These are phyloP conservation scores for Metarhizium album DNA, from an alignment of 2,329 filamentous ascomycete species.

Conservation along the genomic window DNA sequence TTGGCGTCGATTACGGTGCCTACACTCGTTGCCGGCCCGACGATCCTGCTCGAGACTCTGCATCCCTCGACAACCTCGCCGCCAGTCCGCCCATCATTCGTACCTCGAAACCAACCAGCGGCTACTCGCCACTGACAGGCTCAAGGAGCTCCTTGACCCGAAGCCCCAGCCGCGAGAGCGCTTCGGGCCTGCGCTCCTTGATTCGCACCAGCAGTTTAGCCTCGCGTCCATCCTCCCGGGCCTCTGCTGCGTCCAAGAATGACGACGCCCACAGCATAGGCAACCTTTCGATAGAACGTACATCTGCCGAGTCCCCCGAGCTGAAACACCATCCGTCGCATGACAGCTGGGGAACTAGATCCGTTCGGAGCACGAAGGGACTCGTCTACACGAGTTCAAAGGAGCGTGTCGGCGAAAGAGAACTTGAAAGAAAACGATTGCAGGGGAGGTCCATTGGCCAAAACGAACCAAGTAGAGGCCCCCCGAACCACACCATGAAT, in stretches of 20 bases:
- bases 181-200: constrained; percentile 48
- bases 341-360: constrained; percentile 53
- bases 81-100: constrained; percentile 62
- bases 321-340: constrained; percentile 42
- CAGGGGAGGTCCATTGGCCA: constrained; percentile 20
- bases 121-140: constrained; percentile 60
- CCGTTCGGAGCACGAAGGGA: constrained; percentile 41
- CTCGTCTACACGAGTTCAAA: constrained; percentile 66
- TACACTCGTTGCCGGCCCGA: constrained; percentile 43
- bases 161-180: constrained; percentile 37
- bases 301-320: constrained; percentile 35
- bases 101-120: constrained; percentile 72
- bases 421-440: constrained; percentile 49
- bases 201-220: constrained; percentile 35
- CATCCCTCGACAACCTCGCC: constrained; percentile 47
- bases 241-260: constrained; percentile 43
- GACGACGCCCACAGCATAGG: constrained; percentile 53
- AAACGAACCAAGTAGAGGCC: constrained; percentile 7
- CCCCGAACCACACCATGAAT: constrained; percentile 19
- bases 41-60: constrained; percentile 33
- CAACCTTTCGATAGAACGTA: constrained; percentile 52
- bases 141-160: constrained; percentile 39
- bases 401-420: constrained; percentile 53
- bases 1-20: constrained; percentile 64
- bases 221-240: constrained; percentile 49